A percentile compares a stretch with the other conserved stretches of the same genome.
These are phyloP conservation scores for Fusarium sp. DNA, from an alignment of 2,329 filamentous ascomycete species.

Conservation along the genomic window DNA sequence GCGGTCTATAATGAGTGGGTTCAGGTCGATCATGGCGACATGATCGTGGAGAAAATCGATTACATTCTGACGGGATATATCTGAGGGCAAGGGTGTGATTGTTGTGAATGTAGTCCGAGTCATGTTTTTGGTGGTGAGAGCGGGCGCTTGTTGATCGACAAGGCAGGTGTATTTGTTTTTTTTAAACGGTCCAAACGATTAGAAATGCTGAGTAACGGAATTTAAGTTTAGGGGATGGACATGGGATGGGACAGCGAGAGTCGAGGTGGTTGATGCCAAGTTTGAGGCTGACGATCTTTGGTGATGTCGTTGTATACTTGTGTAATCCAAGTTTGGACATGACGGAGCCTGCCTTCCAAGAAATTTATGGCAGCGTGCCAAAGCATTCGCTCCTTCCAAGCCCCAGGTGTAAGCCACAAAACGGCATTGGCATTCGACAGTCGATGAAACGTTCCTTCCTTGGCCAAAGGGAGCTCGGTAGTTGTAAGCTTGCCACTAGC, in stretches of 20 bases:
- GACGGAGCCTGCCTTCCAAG: constrained; percentile 12
- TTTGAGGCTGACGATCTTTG: constrained; percentile 12
- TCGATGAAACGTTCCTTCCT: constrained; percentile 24
- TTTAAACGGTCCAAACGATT: constrained; percentile 1
- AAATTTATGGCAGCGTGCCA: constrained; percentile 10
- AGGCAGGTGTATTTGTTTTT: not conserved
- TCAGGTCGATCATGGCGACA: constrained; percentile 85
- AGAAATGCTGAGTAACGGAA: constrained; percentile 14
- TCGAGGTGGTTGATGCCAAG: constrained; percentile 1
- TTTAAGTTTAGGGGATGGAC: not conserved
- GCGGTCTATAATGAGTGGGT: constrained; percentile 81
- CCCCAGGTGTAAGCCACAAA: constrained; percentile 32
- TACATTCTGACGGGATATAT: constrained; percentile 75
- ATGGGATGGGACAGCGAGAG: not conserved
- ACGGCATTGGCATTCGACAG: constrained; percentile 1
- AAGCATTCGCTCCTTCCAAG: constrained; percentile 5
- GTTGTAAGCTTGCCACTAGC: constrained; percentile 32
- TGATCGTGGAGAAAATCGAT: constrained; percentile 82
- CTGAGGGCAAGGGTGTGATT: constrained; percentile 78
- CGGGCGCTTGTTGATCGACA: constrained; percentile 21
- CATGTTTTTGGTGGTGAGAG: constrained; percentile 31
- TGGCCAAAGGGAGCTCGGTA: constrained; percentile 21
- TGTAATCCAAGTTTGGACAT: constrained; percentile 11
- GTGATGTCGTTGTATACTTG: constrained; percentile 5
- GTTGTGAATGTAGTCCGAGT: constrained; percentile 74